Conservation (phyloP, 768 basidiomycete species). For the Termitomyces sp. region DNA sequence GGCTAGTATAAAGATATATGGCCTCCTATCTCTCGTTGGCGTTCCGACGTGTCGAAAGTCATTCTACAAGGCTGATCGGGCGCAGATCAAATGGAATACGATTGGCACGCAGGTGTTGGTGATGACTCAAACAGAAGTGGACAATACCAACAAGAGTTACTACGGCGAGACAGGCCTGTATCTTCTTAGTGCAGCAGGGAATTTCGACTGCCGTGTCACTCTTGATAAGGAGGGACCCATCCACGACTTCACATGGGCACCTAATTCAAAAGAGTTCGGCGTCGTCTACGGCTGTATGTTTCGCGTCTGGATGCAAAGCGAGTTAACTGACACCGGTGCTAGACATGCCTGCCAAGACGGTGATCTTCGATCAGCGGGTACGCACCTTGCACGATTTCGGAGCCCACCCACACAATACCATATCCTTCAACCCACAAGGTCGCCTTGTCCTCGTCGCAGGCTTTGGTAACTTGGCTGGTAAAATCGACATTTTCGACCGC, state of each 20-base stretch:
- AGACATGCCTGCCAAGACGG: slow-evolving; percentile 95
- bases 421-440: slow-evolving; percentile 92
- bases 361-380: slow-evolving; percentile 89
- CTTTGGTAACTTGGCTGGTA: slow-evolving; percentile 95
- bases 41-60: slow-evolving; percentile 81
- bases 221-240: slow-evolving; percentile 97
- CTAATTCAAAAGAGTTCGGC: slow-evolving; percentile 94
- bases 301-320: background rate
- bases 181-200: slow-evolving; percentile 85
- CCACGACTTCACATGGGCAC: slow-evolving; percentile 94
- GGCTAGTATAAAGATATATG: slow-evolving; percentile 81
- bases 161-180: slow-evolving; percentile 97
- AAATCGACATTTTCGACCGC: slow-evolving; percentile 89
- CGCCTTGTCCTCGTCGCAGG: slow-evolving; percentile 86
- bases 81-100: slow-evolving; percentile 93
- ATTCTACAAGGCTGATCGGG: slow-evolving; percentile 94
- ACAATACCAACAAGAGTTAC: slow-evolving; percentile 95
- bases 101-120: slow-evolving; percentile 90
- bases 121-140: slow-evolving; percentile 93
- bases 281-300: slow-evolving; percentile 94
- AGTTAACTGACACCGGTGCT: slow-evolving; percentile 2
- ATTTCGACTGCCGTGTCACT: slow-evolving; percentile 86
- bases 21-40: slow-evolving; percentile 53
- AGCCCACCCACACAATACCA: slow-evolving; percentile 82
- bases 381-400: slow-evolving; percentile 89